phyloP scores from a whole-genome alignment of 2,329 filamentous ascomycete genomes.

The Phialocephala subalpina region DNA sequence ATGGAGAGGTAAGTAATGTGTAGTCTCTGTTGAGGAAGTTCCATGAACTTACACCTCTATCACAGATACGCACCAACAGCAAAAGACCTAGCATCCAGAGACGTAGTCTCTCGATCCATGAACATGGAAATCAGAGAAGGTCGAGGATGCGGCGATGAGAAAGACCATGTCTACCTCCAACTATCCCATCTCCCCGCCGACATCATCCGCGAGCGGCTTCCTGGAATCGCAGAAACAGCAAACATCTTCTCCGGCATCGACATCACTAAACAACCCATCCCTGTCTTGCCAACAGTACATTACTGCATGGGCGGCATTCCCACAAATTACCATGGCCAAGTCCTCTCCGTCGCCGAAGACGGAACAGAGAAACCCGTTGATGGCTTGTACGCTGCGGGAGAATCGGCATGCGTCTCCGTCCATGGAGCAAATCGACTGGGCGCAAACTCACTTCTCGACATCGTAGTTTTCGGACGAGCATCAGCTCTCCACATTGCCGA shows the following conservation, averaged over 20 bases:
- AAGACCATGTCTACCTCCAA: slow-evolving; percentile 57
- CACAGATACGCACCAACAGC: slow-evolving; percentile 54
- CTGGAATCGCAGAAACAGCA: slow-evolving; percentile 59
- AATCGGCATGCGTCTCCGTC: slow-evolving; percentile 56
- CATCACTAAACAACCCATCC: slow-evolving; percentile 56
- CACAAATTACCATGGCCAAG: slow-evolving; percentile 57
- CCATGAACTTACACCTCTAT: neutral
- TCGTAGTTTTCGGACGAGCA: slow-evolving; percentile 58
- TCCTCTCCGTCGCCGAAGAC: slow-evolving; percentile 49
- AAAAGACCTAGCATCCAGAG: slow-evolving; percentile 56
- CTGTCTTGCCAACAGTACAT: slow-evolving; percentile 58
- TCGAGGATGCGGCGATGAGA: slow-evolving; percentile 52
- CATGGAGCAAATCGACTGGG: slow-evolving; percentile 57
- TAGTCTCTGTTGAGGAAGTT: neutral
- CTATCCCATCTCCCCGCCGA: slow-evolving; percentile 55
- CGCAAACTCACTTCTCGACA: slow-evolving; percentile 57
- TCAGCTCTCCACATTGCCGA: slow-evolving; percentile 94
- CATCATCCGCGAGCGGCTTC: slow-evolving; percentile 54
- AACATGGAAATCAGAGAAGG: slow-evolving; percentile 57
- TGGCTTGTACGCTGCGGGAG: slow-evolving; percentile 56
- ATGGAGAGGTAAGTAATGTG: slow-evolving; percentile 50
- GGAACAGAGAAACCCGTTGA: slow-evolving; percentile 51
- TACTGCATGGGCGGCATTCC: slow-evolving; percentile 60
- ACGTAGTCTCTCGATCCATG: slow-evolving; percentile 57
- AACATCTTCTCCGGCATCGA: slow-evolving; percentile 58